phyloP scores from a whole-genome alignment of 192 early-diverging fungal genomes.

The Lunasporangiospora selenospora region DNA sequence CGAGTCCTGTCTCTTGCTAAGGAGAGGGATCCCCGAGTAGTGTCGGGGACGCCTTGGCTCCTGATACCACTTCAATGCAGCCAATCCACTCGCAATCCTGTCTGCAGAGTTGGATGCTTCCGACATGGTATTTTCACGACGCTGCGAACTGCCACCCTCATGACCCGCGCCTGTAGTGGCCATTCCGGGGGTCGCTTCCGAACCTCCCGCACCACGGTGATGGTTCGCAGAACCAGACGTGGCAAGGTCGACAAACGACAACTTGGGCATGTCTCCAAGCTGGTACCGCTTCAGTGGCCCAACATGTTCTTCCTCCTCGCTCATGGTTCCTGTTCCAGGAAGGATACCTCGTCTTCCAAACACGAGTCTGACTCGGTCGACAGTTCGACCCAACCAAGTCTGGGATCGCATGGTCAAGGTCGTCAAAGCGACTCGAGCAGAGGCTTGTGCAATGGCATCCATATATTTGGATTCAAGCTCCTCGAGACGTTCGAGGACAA shows the following conservation, averaged over 20 bases:
- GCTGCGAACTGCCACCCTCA: not conserved
- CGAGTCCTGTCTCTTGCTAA: constrained; percentile 23
- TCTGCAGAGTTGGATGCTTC: not conserved
- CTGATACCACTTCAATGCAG: constrained; percentile 17
- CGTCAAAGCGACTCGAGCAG: constrained; percentile 9
- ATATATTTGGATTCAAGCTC: constrained; percentile 15
- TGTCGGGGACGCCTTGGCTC: constrained; percentile 15
- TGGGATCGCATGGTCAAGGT: constrained; percentile 11
- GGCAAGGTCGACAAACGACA: constrained; percentile 12
- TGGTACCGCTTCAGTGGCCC: constrained; percentile 22
- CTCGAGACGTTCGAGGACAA: constrained; percentile 10
- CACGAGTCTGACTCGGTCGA: constrained; percentile 5
- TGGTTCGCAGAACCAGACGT: not conserved
- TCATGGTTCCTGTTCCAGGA: not conserved
- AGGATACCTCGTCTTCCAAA: not conserved
- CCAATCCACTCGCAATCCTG: not conserved
- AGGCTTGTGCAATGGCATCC: constrained; percentile 20
- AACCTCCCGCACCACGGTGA: not conserved
- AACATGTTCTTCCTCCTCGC: constrained; percentile 12
- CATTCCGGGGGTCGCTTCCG: too few relatives aligned
- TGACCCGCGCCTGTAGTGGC: not conserved
- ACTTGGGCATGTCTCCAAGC: constrained; percentile 11
- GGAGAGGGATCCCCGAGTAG: constrained; percentile 9
- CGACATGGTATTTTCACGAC: not conserved
- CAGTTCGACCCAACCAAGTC: constrained; percentile 5